Evolutionary conservation across 78 protist species (phyloP).

Genomic region (Cavenderia fasciculata): DNA sequence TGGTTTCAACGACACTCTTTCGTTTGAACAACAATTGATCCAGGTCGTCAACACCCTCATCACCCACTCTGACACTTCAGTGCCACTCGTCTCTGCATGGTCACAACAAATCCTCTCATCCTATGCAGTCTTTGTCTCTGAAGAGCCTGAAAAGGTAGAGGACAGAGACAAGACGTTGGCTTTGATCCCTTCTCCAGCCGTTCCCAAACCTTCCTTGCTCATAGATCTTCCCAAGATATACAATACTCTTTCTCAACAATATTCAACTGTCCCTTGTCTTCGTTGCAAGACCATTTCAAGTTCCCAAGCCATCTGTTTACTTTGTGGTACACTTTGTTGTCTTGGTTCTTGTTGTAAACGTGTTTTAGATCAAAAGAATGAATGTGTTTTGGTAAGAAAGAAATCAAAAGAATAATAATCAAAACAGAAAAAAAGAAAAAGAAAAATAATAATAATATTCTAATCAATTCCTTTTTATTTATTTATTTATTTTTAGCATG

Average conservation of each 20-base stretch:
- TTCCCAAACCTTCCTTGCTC: constrained; percentile 57
- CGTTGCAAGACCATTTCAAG: constrained; percentile 74
- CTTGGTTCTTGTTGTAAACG: constrained; percentile 74
- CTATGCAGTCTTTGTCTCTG: constrained; percentile 31
- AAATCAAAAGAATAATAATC: too few species aligned
- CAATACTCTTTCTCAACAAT: constrained; percentile 45
- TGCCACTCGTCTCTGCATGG: constrained; percentile 55
- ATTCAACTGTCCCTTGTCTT: constrained; percentile 46
- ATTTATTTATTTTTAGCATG: constrained; percentile 18
- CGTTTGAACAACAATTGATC: constrained; percentile 22
- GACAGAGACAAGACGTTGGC: neutral
- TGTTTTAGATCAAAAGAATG: constrained; percentile 75
- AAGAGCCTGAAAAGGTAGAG: neutral
- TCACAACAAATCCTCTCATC: constrained; percentile 40
- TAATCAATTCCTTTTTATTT: neutral
- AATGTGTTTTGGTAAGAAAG: constrained; percentile 24
- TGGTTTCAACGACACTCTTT: neutral
- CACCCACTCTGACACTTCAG: constrained; percentile 14
- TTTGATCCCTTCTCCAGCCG: constrained; percentile 29
- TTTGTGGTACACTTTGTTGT: constrained; percentile 76
- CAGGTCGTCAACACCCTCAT: constrained; percentile 5
- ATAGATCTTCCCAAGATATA: constrained; percentile 39
- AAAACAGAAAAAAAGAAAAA: too few species aligned
- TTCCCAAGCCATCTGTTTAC: constrained; percentile 59
- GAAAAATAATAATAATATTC: too few species aligned